A percentile compares a stretch with the other conserved stretches of the same genome.
phyloP scores from a whole-genome alignment of 345 rosid genomes.

The Euphorbia peplus region DNA sequence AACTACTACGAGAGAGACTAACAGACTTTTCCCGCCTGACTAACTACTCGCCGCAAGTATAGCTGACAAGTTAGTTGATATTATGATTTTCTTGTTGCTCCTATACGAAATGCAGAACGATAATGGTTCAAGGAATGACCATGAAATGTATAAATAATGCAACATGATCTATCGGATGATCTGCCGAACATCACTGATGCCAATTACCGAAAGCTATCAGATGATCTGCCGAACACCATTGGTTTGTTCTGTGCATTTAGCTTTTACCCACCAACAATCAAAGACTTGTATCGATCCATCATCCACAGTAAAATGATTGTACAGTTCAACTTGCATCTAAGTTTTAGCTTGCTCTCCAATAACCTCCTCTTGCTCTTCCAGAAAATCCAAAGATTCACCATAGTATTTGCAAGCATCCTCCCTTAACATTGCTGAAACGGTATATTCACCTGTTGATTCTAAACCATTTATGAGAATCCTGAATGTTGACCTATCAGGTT shows the following conservation, averaged over 20 bases:
- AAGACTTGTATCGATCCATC: neutral
- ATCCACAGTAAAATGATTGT: neutral
- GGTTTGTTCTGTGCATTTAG: neutral
- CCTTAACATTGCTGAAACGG: slow-evolving; percentile 40
- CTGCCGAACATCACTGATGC: neutral
- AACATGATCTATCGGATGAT: neutral
- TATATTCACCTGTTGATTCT: slow-evolving; percentile 46
- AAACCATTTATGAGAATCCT: slow-evolving; percentile 55
- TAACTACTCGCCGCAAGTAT: no score
- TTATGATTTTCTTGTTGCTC: no score
- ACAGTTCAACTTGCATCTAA: slow-evolving; percentile 3
- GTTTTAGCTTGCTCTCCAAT: slow-evolving; percentile 2
- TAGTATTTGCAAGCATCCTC: slow-evolving; percentile 56
- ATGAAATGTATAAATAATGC: neutral
- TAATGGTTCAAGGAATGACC: no score
- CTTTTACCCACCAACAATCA: neutral
- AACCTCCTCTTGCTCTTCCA: slow-evolving; percentile 36
- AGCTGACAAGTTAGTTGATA: no score
- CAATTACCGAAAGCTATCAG: neutral
- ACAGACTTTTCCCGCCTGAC: no score
- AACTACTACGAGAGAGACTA: no score
- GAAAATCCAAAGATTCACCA: slow-evolving; percentile 55
- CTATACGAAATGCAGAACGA: no score
- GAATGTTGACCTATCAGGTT: slow-evolving; percentile 61
- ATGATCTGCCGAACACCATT: neutral